These are phyloP conservation scores for Parmales sp. DNA, from an alignment of 108 stramenopile genomes.

Conservation along the genomic window DNA sequence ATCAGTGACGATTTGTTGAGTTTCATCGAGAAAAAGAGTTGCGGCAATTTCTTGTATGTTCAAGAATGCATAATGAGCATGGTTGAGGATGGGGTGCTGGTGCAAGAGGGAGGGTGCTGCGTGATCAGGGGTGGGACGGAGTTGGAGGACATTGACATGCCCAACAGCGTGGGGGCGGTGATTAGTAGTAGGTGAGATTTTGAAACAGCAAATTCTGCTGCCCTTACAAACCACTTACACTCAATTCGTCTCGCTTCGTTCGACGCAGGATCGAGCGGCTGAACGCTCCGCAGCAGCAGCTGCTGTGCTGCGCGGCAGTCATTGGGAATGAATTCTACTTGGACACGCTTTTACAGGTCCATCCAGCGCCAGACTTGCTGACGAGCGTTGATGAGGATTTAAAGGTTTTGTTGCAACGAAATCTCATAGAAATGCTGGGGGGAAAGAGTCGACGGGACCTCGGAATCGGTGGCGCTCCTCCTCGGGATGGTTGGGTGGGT, in stretches of 20 bases:
- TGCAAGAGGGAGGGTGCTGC: neutral
- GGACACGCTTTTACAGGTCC: neutral
- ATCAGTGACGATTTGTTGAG: neutral
- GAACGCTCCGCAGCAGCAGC: constrained; percentile 6
- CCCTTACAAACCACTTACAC: too few relatives aligned
- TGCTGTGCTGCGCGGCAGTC: constrained; percentile 9
- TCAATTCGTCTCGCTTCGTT: too few relatives aligned
- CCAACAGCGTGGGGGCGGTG: neutral
- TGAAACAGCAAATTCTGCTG: too few relatives aligned
- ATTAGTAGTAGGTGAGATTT: too few relatives aligned
- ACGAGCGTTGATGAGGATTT: neutral
- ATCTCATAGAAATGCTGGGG: neutral
- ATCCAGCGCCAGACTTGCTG: neutral
- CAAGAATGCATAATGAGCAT: constrained; percentile 1
- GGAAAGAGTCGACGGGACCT: neutral
- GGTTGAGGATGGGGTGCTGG: neutral
- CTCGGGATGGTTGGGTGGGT: too few relatives aligned
- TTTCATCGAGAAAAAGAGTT: constrained; percentile 1
- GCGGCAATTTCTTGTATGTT: constrained; percentile 4
- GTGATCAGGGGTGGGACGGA: neutral
- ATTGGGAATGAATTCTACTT: neutral
- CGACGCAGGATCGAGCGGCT: constrained; percentile 9
- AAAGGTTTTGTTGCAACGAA: neutral
- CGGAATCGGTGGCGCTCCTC: neutral
- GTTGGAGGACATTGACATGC: neutral